Conservation (phyloP, 441 rosid species). For the Aleurites moluccanus region DNA sequence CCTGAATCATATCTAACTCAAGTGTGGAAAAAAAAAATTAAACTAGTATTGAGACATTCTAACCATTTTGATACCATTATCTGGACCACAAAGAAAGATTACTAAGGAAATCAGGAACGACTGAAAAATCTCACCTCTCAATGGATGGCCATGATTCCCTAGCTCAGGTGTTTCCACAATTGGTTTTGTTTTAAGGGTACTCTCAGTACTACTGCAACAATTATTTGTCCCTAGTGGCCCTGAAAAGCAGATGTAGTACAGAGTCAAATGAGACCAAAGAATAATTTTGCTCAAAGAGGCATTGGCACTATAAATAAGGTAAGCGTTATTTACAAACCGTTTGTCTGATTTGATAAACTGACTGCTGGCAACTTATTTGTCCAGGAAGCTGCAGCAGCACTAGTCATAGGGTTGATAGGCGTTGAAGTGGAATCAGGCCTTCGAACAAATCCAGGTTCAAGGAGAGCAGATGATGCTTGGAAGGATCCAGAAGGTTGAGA, state of each 20-base stretch:
- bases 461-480: slow-evolving; percentile 52
- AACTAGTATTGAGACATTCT: neutral
- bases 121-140: slow-evolving; percentile 52
- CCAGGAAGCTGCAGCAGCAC: slow-evolving; percentile 55
- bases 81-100: neutral
- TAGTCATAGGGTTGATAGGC: slow-evolving; percentile 51
- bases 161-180: slow-evolving; percentile 51
- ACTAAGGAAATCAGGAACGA: neutral
- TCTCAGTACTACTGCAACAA: slow-evolving; percentile 70
- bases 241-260: slow-evolving; percentile 34
- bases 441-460: slow-evolving; percentile 48
- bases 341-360: slow-evolving; percentile 47
- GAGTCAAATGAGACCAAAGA: slow-evolving; percentile 12
- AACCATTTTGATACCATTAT: neutral
- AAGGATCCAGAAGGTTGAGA: slow-evolving; percentile 56
- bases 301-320: slow-evolving; percentile 1
- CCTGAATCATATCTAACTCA: neutral
- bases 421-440: slow-evolving; percentile 63
- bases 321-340: slow-evolving; percentile 50
- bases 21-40: neutral
- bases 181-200: slow-evolving; percentile 51
- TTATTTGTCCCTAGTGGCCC: slow-evolving; percentile 51
- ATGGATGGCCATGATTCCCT: slow-evolving; percentile 53
- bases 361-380: slow-evolving; percentile 53
- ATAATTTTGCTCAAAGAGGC: neutral